Conservation (phyloP, 176 grass and related monocot genomes). For the Zea luxurians region DNA sequence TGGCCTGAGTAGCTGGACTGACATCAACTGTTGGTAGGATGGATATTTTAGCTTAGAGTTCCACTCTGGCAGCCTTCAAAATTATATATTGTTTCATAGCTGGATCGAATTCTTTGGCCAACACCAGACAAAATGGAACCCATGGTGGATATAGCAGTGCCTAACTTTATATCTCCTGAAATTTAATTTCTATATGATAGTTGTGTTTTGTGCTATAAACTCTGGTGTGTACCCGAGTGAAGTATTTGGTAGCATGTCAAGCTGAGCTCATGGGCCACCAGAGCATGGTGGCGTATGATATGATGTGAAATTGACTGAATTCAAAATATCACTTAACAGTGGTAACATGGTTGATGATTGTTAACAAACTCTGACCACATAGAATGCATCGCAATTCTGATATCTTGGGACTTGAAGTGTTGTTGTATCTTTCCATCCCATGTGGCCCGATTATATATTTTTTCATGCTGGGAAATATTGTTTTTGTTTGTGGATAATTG, state of each 20-base stretch:
- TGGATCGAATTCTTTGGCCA: slow-evolving; percentile 24
- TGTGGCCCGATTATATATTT: neutral
- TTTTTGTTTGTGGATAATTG: slow-evolving; percentile 10
- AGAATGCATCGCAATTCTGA: neutral
- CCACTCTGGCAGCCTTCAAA: neutral
- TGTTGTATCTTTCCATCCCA: neutral
- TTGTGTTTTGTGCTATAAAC: slow-evolving; percentile 13
- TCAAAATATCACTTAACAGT: neutral
- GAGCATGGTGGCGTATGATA: slow-evolving; percentile 5
- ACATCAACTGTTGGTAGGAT: neutral
- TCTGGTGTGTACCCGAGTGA: neutral
- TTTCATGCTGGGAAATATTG: neutral
- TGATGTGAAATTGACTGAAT: neutral
- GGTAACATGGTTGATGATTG: neutral
- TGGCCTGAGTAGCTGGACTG: neutral
- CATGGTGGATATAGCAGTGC: neutral
- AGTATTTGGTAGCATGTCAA: slow-evolving; percentile 3
- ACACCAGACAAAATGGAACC: neutral
- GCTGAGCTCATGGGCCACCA: neutral
- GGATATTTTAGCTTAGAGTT: neutral
- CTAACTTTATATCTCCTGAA: neutral
- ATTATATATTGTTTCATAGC: slow-evolving; percentile 5
- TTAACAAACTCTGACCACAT: neutral
- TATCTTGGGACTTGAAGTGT: neutral
- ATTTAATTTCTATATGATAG: neutral